phyloP scores from a whole-genome alignment of 768 basidiomycete genomes.

The Tylopilus sp. region DNA sequence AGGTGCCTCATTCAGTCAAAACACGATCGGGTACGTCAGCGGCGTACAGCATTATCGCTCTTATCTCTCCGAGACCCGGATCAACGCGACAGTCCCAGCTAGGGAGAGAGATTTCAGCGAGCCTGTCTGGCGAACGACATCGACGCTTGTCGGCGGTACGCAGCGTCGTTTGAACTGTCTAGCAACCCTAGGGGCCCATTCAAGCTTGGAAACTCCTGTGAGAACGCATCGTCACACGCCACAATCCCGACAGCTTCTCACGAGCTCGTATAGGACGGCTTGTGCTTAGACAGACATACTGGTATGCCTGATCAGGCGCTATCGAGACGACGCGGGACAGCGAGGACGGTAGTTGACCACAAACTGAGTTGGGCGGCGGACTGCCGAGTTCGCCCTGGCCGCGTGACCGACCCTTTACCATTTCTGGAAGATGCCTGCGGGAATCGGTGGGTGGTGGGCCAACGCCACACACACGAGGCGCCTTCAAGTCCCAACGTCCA shows the following conservation, averaged over 20 bases:
- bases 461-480: slow-evolving; percentile 3
- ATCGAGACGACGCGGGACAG: not conserved
- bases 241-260: not conserved
- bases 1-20: not conserved
- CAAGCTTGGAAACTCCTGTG: not conserved
- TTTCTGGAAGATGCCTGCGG: not conserved
- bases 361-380: not conserved
- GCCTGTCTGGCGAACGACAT: not conserved
- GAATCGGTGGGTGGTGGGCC: not conserved
- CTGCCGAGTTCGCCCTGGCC: not conserved
- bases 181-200: too few relatives aligned
- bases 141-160: not conserved
- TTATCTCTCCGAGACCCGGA: not conserved
- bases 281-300: not conserved
- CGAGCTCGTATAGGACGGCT: not conserved
- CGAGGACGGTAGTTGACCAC: not conserved
- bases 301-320: not conserved
- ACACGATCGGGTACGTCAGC: not conserved
- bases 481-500: not conserved
- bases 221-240: not conserved
- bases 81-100: not conserved
- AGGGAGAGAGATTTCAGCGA: not conserved
- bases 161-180: not conserved
- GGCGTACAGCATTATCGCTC: not conserved
- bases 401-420: too few relatives aligned